Percentiles rank a stretch among this genome's conserved stretches.
phyloP scores from a whole-genome alignment of 306 rosid species.

The Malus asiatica region DNA sequence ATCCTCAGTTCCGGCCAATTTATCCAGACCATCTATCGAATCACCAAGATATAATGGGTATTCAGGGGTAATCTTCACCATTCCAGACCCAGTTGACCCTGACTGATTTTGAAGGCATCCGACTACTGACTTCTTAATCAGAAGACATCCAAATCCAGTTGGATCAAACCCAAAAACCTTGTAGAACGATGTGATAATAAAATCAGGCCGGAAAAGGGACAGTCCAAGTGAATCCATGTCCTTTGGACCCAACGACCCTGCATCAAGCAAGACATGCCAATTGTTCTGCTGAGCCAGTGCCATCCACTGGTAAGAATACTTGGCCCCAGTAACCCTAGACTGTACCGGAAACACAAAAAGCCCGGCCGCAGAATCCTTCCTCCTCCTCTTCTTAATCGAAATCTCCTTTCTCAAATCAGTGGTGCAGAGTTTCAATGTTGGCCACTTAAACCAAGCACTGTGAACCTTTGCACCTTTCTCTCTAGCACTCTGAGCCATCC shows the following conservation, averaged over 20 bases:
- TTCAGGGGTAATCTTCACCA: slow-evolving; percentile 93
- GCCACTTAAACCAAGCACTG: slow-evolving; percentile 97
- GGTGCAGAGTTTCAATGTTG: slow-evolving; percentile 80
- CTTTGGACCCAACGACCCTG: slow-evolving; percentile 96
- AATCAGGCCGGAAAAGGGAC: slow-evolving; percentile 93
- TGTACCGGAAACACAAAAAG: slow-evolving; percentile 36
- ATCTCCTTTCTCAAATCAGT: slow-evolving; percentile 88
- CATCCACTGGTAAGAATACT: slow-evolving; percentile 99
- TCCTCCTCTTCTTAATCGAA: slow-evolving; percentile 36
- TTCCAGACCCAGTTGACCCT: slow-evolving; percentile 87
- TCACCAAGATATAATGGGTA: slow-evolving; percentile 83
- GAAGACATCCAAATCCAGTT: slow-evolving; percentile 91
- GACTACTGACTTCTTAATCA: slow-evolving; percentile 86
- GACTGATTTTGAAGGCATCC: slow-evolving; percentile 83
- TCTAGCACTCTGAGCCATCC: slow-evolving; percentile 95
- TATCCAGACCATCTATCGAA: slow-evolving; percentile 72
- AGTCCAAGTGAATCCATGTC: slow-evolving; percentile 98
- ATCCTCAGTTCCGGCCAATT: slow-evolving; percentile 52
- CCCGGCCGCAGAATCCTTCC: slow-evolving; percentile 28
- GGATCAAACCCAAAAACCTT: slow-evolving; percentile 92
- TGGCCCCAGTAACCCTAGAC: slow-evolving; percentile 36
- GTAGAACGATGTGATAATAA: slow-evolving; percentile 85
- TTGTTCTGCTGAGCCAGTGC: slow-evolving; percentile 92
- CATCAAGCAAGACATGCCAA: slow-evolving; percentile 96
- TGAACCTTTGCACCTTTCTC: slow-evolving; percentile 83